Percentiles rank a stretch among this genome's conserved stretches.
Evolutionary conservation across 805 yeast species (phyloP).

Genomic region (Diddensiella caesifluorescens): DNA sequence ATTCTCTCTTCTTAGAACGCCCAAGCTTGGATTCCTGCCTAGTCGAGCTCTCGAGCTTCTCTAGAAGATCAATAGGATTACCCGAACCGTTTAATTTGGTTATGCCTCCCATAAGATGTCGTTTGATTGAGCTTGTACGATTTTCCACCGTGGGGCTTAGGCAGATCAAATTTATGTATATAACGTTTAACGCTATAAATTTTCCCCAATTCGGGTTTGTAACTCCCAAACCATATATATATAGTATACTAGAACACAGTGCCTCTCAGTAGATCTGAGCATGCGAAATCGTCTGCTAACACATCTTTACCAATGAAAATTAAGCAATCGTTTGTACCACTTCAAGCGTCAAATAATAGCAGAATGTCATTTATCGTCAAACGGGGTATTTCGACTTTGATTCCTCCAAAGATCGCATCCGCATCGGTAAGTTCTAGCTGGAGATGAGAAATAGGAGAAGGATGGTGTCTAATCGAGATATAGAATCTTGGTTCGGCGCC

Average conservation of each 20-base stretch:
- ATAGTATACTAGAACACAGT: no score
- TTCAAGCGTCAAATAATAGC: not conserved
- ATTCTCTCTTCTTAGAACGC: slow-evolving; percentile 15
- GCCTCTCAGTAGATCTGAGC: no score
- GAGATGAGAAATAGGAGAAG: not conserved
- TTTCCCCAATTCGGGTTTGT: no score
- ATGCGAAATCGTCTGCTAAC: no score
- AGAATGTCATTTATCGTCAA: slow-evolving; percentile 78
- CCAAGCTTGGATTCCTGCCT: slow-evolving; percentile 17
- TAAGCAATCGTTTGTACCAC: no score
- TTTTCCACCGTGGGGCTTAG: no score
- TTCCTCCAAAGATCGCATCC: slow-evolving; percentile 98
- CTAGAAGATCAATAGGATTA: slow-evolving; percentile 5
- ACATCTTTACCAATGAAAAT: no score
- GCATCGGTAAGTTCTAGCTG: slow-evolving; percentile 60
- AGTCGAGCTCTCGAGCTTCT: slow-evolving; percentile 6
- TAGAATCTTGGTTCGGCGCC: slow-evolving; percentile 92
- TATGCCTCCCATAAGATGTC: not conserved
- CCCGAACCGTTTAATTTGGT: not conserved
- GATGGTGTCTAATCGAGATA: not conserved
- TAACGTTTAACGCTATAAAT: no score
- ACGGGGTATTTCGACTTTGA: slow-evolving; percentile 91
- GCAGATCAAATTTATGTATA: no score
- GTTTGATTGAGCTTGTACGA: no score
- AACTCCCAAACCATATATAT: no score